Base-by-base conservation (phyloP, 495 filamentous ascomycete species). In the Endocarpon pusillum region DNA sequence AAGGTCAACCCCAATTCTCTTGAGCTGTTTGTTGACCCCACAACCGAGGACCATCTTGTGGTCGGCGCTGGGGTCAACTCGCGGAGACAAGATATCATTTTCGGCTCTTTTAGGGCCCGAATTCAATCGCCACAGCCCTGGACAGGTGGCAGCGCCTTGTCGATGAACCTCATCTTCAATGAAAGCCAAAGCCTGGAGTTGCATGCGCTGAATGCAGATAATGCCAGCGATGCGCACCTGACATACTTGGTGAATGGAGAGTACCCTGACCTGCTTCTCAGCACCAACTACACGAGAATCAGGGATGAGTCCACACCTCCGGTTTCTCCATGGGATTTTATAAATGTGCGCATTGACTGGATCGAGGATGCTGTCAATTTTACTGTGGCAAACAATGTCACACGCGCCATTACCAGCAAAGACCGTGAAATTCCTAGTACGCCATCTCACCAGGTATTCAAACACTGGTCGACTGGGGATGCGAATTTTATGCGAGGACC, bases 391-490 rank as follows among this genome's bases (percentile, higher is more conserved):
- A 35, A 42, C 2, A 40, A 52, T 23, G 20, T 43, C 12, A 41
- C 41, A 10, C 42, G 46, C 10, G 39, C 40, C 17, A 33, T 54
- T 19, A 19, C 39, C 10, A 34, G 34, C 28, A 32, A 37, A n/a
- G 33, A 54, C n/a, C n/a, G n/a, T n/a, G n/a, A n/a, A n/a, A n/a
- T n/a, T 34, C 40, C 48, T 3, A 46, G 39, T 21, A 40, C 49
- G 17, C 57, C 57, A 4, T 38, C 43, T 3, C 41, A 52, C 5
- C 36, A 59, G 11, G 48, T 46, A 18, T 42, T 59, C 28, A 55
- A 53, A 40, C 55, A 59, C 33, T 61, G 55, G 55, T 57, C 55
- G 2, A 44, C 36, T 15, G 56, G 57, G 3, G 48, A 59, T 37
- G 21, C 31, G 18, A 54, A 47, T 29, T 42, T 32, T 10, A 55